Evolutionary conservation across 2,329 filamentous ascomycete genomes (phyloP), one percentile per base, ranked within the genome.

Genomic region (Teratosphaeria nubilosa): DNA sequence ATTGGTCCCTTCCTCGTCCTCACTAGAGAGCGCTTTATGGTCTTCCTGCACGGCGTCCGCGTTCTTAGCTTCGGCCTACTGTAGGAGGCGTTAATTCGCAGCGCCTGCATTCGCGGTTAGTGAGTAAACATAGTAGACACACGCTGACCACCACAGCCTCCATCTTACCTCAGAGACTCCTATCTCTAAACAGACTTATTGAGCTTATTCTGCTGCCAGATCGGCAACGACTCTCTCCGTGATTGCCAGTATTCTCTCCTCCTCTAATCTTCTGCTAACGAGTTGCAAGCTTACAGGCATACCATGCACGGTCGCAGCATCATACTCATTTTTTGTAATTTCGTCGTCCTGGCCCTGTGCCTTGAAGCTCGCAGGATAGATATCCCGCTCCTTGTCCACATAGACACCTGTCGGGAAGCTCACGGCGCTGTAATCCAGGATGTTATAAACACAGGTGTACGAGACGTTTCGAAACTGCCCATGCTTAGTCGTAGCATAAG

Each of bases 401-500:
- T 56, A 58, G 0, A 76, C 56, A 0, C 75, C 76, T 10, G 67
- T 70, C 1, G 77, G 77, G 57, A 79, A 79, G 0, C 75, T 77
- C 2, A 75, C 70, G 0, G 74, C 70, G 48, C 73, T 70, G 59
- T 78, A 80, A 59, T 79, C 77, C 4, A 79, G 67, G 5, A 79
- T 70, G 54, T 80, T 80, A 59, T 72, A 79, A 0, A 79, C 74
- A n/a, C 68, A 65, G 5, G 68, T 71, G 51, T 71, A 71, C 1
- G 76, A 76, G 13, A 79, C 74, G 59, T 76, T 72, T 60, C 73
- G 74, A 65, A 78, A 77, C 4, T 74, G 68, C 1, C 75, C 74
- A 59, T 76, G 68, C 58, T 73, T 69, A 1, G 76, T 72, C 22
- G 70, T 70, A 0, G 75, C 69, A 58, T 75, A 78, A 0, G 77